A percentile compares a stretch with the other conserved stretches of the same genome.
These are phyloP conservation scores for Hibiscus tridactylites DNA, from an alignment of 345 rosid species.

Conservation along the genomic window DNA sequence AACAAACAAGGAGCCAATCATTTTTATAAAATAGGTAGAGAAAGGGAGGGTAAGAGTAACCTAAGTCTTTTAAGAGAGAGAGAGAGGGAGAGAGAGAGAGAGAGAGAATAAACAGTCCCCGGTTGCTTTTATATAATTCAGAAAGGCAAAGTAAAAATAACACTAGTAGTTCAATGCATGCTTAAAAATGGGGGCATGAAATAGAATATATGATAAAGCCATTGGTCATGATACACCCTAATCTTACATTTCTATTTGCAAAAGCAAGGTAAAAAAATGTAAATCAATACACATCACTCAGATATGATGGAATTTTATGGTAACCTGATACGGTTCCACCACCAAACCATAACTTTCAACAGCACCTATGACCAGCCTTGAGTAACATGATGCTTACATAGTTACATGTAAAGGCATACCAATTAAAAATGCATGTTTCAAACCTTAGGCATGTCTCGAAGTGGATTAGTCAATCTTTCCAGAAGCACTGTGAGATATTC, in stretches of 20 bases:
- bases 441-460: conserved; percentile 77
- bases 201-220: not conserved
- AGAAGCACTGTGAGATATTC: conserved; percentile 67
- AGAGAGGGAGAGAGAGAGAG: not conserved
- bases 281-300: not conserved
- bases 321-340: too few species aligned
- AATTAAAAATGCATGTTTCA: not conserved
- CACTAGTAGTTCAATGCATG: not conserved
- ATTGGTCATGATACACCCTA: not conserved
- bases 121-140: not conserved
- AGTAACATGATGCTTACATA: not conserved
- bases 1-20: not conserved
- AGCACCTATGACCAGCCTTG: not conserved
- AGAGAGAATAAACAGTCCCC: not conserved
- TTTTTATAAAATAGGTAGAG: not conserved
- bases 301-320: not conserved
- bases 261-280: not conserved
- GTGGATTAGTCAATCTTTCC: conserved; percentile 71
- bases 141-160: conserved; percentile 1
- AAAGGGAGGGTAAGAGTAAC: not conserved
- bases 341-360: not conserved
- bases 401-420: not conserved
- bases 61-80: not conserved
- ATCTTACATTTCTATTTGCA: not conserved
- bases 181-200: not conserved